phyloP scores from a whole-genome alignment of 805 yeast species.

The Barnettozyma sucrosica region DNA sequence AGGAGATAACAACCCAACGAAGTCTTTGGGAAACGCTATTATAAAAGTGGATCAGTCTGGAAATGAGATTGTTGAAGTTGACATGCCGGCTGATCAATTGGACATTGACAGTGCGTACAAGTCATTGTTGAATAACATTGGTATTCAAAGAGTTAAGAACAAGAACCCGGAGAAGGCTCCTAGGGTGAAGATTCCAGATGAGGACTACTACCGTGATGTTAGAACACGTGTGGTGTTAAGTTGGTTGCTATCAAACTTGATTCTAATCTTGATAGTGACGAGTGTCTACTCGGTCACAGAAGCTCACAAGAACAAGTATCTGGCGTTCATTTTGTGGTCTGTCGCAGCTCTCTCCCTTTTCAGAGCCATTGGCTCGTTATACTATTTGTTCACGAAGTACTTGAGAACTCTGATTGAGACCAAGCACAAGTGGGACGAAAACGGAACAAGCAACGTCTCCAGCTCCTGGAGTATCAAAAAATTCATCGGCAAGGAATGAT shows the following conservation, averaged over 20 bases:
- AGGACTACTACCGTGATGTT: constrained; percentile 91
- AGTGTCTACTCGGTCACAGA: constrained; percentile 73
- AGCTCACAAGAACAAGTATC: constrained; percentile 62
- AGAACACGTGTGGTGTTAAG: constrained; percentile 91
- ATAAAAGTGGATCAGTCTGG: constrained; percentile 68
- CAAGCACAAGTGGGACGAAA: constrained; percentile 34
- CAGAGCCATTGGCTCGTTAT: constrained; percentile 77
- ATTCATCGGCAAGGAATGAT: constrained; percentile 1
- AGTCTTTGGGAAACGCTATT: constrained; percentile 69
- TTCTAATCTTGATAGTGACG: constrained; percentile 80
- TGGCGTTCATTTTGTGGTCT: constrained; percentile 84
- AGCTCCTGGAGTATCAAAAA: background rate
- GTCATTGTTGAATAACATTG: constrained; percentile 64
- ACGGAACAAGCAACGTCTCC: constrained; percentile 7
- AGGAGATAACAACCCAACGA: constrained; percentile 76
- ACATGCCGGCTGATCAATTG: constrained; percentile 59
- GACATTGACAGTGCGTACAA: constrained; percentile 82
- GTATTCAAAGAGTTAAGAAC: constrained; percentile 62
- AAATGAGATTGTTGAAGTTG: constrained; percentile 72
- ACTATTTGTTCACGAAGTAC: constrained; percentile 47
- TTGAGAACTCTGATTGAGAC: constrained; percentile 35
- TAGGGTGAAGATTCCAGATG: constrained; percentile 37
- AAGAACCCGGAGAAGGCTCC: constrained; percentile 39
- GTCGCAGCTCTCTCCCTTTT: constrained; percentile 80
- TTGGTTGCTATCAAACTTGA: constrained; percentile 84